Conservation (phyloP, 2,329 filamentous ascomycete genomes). For the Colletotrichum spaethianum region DNA sequence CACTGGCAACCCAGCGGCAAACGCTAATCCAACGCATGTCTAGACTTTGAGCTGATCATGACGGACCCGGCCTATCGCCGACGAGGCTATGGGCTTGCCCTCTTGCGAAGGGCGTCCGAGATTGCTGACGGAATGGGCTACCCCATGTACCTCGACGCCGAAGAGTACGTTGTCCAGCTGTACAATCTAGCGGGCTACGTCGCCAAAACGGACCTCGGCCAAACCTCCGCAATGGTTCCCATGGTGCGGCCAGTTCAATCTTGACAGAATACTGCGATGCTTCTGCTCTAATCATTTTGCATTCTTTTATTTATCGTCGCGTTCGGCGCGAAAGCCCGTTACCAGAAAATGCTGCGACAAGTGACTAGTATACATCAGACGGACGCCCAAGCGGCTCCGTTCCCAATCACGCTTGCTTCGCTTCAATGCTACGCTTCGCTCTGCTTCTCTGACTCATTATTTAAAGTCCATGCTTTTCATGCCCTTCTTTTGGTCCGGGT, state of each 20-base stretch:
- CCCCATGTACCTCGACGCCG: slow-evolving; percentile 42
- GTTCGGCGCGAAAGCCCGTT: neutral
- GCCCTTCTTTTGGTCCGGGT: slow-evolving; percentile 14
- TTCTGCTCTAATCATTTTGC: neutral
- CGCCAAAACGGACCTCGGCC: slow-evolving; percentile 14
- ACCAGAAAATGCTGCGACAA: neutral
- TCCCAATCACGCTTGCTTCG: slow-evolving; percentile 20
- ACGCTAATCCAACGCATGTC: neutral
- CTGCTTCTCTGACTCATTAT: neutral
- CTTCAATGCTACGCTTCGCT: slow-evolving; percentile 18
- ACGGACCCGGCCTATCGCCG: slow-evolving; percentile 40
- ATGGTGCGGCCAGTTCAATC: slow-evolving; percentile 40
- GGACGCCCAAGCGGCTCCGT: neutral
- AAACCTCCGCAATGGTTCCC: slow-evolving; percentile 37
- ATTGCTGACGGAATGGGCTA: slow-evolving; percentile 38
- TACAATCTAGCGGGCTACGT: slow-evolving; percentile 41
- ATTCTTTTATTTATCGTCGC: neutral
- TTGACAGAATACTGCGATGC: neutral
- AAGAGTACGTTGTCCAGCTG: slow-evolving; percentile 33
- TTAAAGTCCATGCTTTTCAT: slow-evolving; percentile 17
- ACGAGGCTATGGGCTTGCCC: slow-evolving; percentile 37
- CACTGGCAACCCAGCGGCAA: neutral
- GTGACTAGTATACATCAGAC: slow-evolving; percentile 19
- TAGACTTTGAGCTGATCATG: slow-evolving; percentile 42
- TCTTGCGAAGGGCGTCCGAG: slow-evolving; percentile 22